Conservation (phyloP, 768 basidiomycete species). For the Pholiota microspora region DNA sequence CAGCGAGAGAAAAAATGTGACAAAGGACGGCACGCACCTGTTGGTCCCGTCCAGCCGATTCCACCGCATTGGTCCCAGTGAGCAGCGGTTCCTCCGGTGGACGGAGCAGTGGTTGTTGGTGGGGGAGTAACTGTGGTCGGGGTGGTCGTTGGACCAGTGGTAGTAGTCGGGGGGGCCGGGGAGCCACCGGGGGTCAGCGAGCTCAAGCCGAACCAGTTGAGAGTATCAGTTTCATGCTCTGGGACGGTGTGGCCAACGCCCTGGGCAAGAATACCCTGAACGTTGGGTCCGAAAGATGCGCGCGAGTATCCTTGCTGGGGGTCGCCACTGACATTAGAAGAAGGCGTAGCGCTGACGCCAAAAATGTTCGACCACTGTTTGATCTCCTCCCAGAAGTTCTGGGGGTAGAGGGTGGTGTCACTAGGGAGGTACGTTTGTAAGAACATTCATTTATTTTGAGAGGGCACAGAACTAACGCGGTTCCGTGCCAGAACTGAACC, state of each 20-base stretch:
- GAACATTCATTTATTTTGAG: too few species aligned
- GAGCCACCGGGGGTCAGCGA: slow-evolving; percentile 17
- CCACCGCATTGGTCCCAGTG: slow-evolving; percentile 23
- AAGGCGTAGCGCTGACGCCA: slow-evolving; percentile 41
- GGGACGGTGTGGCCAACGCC: slow-evolving; percentile 55
- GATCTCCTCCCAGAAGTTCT: slow-evolving; percentile 52
- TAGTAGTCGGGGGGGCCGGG: slow-evolving; percentile 26
- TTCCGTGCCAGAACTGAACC: slow-evolving; percentile 58
- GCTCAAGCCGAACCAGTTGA: slow-evolving; percentile 48
- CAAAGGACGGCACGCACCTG: background rate
- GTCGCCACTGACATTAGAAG: slow-evolving; percentile 37
- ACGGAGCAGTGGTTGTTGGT: slow-evolving; percentile 8
- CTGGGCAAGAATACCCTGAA: slow-evolving; percentile 46
- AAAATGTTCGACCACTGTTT: slow-evolving; percentile 60
- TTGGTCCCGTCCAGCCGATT: slow-evolving; percentile 20
- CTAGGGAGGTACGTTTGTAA: slow-evolving; percentile 19
- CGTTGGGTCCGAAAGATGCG: slow-evolving; percentile 45
- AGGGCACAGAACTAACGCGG: slow-evolving; percentile 34
- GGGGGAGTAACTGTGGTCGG: background rate
- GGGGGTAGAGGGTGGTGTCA: slow-evolving; percentile 47
- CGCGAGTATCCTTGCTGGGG: slow-evolving; percentile 46
- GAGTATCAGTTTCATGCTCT: slow-evolving; percentile 42
- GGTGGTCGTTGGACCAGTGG: slow-evolving; percentile 9
- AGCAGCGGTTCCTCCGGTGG: slow-evolving; percentile 14
- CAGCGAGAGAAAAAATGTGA: too few species aligned